phyloP scores from a whole-genome alignment of 75 land plant genomes.

The Cupressus sempervirens region DNA sequence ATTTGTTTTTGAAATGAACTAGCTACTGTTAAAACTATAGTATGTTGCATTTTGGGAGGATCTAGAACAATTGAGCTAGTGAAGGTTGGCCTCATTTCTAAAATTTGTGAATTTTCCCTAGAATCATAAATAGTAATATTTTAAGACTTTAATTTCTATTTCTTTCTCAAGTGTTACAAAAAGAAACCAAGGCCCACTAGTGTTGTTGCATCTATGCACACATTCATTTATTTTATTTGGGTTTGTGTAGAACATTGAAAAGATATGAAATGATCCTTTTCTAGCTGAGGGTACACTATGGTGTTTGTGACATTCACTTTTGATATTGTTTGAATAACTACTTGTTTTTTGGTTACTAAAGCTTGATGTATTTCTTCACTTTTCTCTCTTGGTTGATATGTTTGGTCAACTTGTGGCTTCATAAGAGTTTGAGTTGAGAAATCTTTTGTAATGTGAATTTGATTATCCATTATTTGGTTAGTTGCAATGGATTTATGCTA shows the following conservation, averaged over 20 bases:
- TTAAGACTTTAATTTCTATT: not conserved
- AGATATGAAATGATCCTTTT: not conserved
- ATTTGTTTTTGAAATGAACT: not conserved
- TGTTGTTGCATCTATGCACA: not conserved
- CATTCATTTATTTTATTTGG: not conserved
- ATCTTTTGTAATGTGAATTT: not conserved
- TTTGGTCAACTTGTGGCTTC: not conserved
- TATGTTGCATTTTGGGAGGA: not conserved
- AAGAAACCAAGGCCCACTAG: not conserved
- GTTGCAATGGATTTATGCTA: not conserved
- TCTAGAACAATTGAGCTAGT: not conserved
- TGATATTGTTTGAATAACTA: not conserved
- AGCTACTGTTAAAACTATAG: not conserved
- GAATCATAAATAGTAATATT: not conserved
- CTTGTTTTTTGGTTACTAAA: not conserved
- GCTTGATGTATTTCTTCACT: not conserved
- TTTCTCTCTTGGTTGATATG: not conserved
- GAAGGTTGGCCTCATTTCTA: not conserved
- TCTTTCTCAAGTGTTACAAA: not conserved
- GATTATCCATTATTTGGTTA: not conserved
- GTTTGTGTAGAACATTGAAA: not conserved
- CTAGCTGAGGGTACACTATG: not conserved
- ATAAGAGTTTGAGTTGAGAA: too few relatives aligned
- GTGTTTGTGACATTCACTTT: not conserved
- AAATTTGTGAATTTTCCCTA: not conserved